These are phyloP conservation scores for Dipteronia sinensis DNA, from an alignment of 345 rosid species.

Conservation along the genomic window DNA sequence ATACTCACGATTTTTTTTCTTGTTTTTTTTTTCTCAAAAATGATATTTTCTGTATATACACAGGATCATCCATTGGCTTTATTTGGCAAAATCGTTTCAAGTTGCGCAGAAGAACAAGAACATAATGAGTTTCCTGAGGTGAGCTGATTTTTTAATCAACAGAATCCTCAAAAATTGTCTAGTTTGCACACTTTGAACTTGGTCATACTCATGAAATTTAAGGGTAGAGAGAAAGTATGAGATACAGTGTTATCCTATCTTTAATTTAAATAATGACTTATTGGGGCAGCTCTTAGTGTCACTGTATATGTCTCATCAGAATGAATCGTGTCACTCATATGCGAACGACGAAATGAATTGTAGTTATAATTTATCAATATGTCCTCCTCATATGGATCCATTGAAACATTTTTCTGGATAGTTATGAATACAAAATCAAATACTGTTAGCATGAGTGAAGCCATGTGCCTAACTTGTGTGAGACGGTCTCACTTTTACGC, in stretches of 20 bases:
- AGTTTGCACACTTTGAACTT: background rate
- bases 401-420: background rate
- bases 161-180: background rate
- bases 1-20: background rate
- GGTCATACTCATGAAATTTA: constrained; percentile 1
- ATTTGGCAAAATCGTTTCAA: constrained; percentile 51
- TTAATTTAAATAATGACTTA: background rate
- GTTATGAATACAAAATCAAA: background rate
- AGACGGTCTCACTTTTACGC: too few relatives aligned
- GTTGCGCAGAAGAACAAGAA: constrained; percentile 39
- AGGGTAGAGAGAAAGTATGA: background rate
- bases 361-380: background rate
- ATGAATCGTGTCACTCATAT: background rate
- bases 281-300: background rate
- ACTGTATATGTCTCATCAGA: background rate
- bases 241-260: too few relatives aligned
- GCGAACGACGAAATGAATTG: background rate
- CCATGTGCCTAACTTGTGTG: too few relatives aligned
- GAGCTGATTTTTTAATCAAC: constrained; percentile 15
- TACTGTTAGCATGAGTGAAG: too few relatives aligned
- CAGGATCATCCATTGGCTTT: constrained; percentile 58
- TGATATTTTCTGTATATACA: background rate
- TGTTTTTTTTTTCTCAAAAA: background rate
- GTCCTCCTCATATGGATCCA: background rate
- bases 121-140: constrained; percentile 54